Percentiles rank a stretch among this genome's conserved stretches.
Conservation (phyloP, 495 filamentous ascomycete species). For the Aspergillus bridgeri region DNA sequence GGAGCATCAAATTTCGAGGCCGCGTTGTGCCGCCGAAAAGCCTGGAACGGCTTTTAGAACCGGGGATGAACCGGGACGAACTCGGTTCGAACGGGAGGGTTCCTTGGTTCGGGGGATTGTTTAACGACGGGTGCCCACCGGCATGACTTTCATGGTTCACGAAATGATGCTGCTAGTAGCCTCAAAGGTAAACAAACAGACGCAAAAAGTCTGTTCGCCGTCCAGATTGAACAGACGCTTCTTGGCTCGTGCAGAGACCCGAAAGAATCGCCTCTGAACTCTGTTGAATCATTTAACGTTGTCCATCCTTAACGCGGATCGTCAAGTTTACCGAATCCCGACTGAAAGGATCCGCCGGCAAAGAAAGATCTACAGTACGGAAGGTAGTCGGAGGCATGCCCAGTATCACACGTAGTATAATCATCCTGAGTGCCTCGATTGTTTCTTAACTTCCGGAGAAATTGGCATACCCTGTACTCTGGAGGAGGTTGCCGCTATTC, state of each 20-base stretch:
- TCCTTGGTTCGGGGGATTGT: background rate
- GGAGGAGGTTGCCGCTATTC: background rate
- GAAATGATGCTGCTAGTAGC: background rate
- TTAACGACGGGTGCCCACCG: background rate
- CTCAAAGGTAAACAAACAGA: background rate
- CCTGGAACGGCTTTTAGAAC: background rate
- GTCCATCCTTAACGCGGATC: background rate
- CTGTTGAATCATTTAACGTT: too few relatives aligned
- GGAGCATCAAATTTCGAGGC: too few relatives aligned
- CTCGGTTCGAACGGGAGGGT: background rate
- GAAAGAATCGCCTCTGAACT: too few relatives aligned
- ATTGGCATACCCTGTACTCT: background rate
- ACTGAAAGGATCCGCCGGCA: too few relatives aligned
- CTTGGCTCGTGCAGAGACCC: background rate
- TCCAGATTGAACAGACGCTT: background rate
- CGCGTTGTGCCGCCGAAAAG: too few relatives aligned
- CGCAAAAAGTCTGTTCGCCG: background rate
- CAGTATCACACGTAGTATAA: too few relatives aligned
- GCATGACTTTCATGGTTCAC: background rate
- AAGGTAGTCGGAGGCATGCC: too few relatives aligned
- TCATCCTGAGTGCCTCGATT: background rate
- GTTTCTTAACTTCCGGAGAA: background rate
- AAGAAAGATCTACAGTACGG: too few relatives aligned
- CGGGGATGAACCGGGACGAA: background rate
- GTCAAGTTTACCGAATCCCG: background rate